phyloP scores from a whole-genome alignment of 2,329 filamentous ascomycete species.

The Penicillium decumbens region DNA sequence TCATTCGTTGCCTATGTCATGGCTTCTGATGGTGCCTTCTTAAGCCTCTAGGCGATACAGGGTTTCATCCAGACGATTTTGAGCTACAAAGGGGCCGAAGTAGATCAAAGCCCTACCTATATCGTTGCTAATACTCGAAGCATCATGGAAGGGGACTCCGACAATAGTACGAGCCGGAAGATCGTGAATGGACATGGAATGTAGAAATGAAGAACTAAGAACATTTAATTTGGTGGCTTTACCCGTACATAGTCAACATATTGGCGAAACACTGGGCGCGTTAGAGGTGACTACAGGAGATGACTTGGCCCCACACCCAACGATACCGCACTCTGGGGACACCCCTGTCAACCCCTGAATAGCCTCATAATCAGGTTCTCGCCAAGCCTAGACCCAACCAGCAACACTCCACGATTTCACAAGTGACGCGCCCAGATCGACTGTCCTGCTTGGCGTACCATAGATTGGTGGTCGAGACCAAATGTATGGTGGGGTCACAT shows the following conservation, averaged over 20 bases:
- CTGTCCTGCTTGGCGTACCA: constrained; percentile 11
- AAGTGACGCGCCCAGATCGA: constrained; percentile 15
- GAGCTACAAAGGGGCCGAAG: too few relatives aligned
- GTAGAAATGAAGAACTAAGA: background rate
- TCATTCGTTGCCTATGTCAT: too few relatives aligned
- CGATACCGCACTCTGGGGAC: background rate
- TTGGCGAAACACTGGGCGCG: background rate
- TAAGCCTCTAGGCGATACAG: too few relatives aligned
- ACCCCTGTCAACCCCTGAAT: constrained; percentile 12
- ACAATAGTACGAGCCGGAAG: background rate
- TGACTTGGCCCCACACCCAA: background rate
- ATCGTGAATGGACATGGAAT: background rate
- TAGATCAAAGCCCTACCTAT: too few relatives aligned
- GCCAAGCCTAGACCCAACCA: constrained; percentile 14
- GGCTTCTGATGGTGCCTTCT: too few relatives aligned
- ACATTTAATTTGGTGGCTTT: background rate
- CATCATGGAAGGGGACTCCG: too few relatives aligned
- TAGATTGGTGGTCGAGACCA: constrained; percentile 16
- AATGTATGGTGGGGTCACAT: background rate
- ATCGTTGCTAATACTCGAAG: too few relatives aligned
- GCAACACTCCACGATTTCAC: background rate
- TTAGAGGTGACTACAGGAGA: background rate
- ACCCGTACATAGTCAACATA: background rate
- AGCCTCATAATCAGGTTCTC: constrained; percentile 16
- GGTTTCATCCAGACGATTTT: too few relatives aligned